Conservation (phyloP, 1,284 basidiomycete genomes). For the Cryptococcus jaspeensis region DNA sequence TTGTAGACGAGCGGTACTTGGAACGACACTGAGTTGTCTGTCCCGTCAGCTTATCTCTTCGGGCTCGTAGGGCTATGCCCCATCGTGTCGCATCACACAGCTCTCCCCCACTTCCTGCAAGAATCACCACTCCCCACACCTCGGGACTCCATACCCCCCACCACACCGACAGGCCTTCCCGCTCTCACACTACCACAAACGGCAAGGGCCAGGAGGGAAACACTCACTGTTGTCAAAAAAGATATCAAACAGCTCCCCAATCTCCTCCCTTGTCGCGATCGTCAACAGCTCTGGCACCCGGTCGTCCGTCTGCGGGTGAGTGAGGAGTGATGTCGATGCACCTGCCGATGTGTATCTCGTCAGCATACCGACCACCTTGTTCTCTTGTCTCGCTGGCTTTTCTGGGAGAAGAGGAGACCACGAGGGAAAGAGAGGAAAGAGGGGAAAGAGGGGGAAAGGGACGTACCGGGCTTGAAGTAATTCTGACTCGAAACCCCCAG, state of each 20-base stretch:
- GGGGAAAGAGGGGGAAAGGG: too few species aligned
- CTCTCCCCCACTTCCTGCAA: neutral
- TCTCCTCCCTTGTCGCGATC: constrained; percentile 78
- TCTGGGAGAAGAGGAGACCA: neutral
- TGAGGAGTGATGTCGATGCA: constrained; percentile 31
- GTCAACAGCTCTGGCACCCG: constrained; percentile 75
- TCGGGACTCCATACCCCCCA: too few species aligned
- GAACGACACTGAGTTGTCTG: constrained; percentile 33
- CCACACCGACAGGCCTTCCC: too few species aligned
- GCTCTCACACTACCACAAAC: too few species aligned
- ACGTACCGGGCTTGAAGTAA: constrained; percentile 88
- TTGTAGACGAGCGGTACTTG: constrained; percentile 64
- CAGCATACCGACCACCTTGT: neutral
- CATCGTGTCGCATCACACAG: too few species aligned
- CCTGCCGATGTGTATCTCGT: constrained; percentile 46
- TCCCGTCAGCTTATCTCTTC: neutral
- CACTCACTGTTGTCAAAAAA: constrained; percentile 56
- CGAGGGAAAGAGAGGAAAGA: neutral
- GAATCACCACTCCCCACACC: neutral
- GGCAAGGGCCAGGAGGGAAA: constrained; percentile 1
- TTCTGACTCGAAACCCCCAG: constrained; percentile 73
- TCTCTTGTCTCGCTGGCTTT: constrained; percentile 3
- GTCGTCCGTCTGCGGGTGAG: constrained; percentile 11
- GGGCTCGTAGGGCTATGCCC: too few species aligned
- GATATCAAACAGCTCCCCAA: constrained; percentile 87